Percentiles rank a stretch among this genome's conserved stretches.
Conservation (phyloP, 2,329 filamentous ascomycete species). For the Cercospora brassicicola region DNA sequence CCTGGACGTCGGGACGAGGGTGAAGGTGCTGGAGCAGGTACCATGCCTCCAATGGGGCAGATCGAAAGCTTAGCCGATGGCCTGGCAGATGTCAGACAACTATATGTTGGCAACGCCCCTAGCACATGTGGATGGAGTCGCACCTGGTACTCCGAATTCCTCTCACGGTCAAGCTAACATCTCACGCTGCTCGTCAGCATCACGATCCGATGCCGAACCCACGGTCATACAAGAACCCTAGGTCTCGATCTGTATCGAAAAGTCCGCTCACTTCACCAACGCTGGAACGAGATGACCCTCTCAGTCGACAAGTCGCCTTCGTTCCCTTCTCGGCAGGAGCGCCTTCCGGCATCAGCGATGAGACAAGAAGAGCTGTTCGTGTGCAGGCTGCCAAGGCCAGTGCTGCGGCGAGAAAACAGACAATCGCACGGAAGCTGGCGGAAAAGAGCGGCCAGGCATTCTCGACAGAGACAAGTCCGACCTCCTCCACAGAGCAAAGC, state of each 20-base stretch:
- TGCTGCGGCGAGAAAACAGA: conserved; percentile 25
- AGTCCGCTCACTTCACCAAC: conserved; percentile 20
- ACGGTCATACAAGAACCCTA: conserved; percentile 10
- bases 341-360: conserved; percentile 24
- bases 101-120: conserved; percentile 15
- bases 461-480: conserved; percentile 13
- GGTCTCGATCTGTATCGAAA: conserved; percentile 18
- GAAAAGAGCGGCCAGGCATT: conserved; percentile 10
- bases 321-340: conserved; percentile 29
- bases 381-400: conserved; percentile 26
- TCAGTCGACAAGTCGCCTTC: conserved; percentile 24
- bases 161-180: background rate
- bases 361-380: conserved; percentile 27
- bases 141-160: background rate
- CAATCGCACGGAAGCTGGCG: conserved; percentile 24
- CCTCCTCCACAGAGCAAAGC: conserved; percentile 14
- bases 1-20: conserved; percentile 4
- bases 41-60: conserved; percentile 17
- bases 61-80: conserved; percentile 17
- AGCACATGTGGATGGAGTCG: background rate
- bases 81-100: conserved; percentile 14
- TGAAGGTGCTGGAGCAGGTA: conserved; percentile 15
- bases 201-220: conserved; percentile 15
- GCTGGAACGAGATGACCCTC: conserved; percentile 18
- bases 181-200: background rate